Conservation (phyloP, 768 basidiomycete genomes). For the Cubamyces sp. region DNA sequence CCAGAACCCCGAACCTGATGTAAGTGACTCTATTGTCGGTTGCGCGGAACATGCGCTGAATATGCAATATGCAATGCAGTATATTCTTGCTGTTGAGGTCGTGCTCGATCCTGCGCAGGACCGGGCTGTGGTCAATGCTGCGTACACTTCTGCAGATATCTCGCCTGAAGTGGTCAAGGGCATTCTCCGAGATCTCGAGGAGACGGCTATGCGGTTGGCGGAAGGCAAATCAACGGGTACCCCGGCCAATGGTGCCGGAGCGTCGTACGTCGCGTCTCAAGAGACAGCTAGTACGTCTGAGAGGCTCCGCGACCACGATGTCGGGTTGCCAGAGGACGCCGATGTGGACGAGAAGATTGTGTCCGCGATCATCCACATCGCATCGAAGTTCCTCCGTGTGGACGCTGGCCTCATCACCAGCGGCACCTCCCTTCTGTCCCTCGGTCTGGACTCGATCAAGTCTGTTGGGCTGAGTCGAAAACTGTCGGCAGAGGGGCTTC, state of each 20-base stretch:
- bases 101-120: constrained; percentile 31
- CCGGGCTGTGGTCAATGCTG: constrained; percentile 28
- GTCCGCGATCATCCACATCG: constrained; percentile 4
- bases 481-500: constrained; percentile 39
- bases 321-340: background rate
- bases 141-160: constrained; percentile 30
- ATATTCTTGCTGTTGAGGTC: constrained; percentile 30
- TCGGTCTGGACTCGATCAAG: constrained; percentile 53
- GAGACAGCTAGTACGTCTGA: background rate
- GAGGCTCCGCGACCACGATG: background rate
- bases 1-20: constrained; percentile 38
- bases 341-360: constrained; percentile 14
- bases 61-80: constrained; percentile 12
- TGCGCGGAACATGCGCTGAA: background rate
- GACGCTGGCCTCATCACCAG: constrained; percentile 1
- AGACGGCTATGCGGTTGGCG: constrained; percentile 28
- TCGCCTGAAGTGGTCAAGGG: constrained; percentile 24
- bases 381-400: constrained; percentile 21
- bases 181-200: constrained; percentile 34
- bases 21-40: constrained; percentile 18
- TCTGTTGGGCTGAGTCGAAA: constrained; percentile 46
- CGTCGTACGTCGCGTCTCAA: too few relatives aligned
- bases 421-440: constrained; percentile 44
- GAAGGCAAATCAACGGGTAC: background rate
- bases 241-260: background rate